Evolutionary conservation across 495 filamentous ascomycete genomes (phyloP), one percentile per base, ranked within the genome.

Genomic region (Penicillium turbatum): DNA sequence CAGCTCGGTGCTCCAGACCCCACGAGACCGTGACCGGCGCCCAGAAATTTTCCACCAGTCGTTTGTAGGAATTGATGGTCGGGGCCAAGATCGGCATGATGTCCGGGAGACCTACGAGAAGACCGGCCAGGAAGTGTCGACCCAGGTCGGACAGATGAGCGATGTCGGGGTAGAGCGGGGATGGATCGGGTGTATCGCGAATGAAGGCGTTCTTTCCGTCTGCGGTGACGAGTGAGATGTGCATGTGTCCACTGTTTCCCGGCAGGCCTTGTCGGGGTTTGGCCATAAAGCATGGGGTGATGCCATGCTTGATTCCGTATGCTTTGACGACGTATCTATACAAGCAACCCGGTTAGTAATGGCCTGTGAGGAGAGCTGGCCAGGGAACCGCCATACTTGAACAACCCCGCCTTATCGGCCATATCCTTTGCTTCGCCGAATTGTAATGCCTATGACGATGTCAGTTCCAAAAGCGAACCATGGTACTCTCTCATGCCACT

Each of bases 271-370:
- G 81, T 39, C 86, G 82, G 5, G 93, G 93, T 66, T 97, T 98
- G n/a, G 93, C 93, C 93, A 98, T 98, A 74, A 98, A 98, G 66
- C 89, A 92, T 1, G 93, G 93, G 0, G 89, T 96, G 61, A 97
- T 96, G 39, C 89, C 90, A 69, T 88, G 86, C 65, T 88, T 88
- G 39, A 80, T 86, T 13, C 87, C 90, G 27, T 95, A 78, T 1
- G 88, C 87, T 70, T 95, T 96, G 47, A 95, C 90, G 5, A 87
- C 82, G 55, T 93, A 91, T 67, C 82, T 86, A 47, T 45, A 13
- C 29, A 16, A n/a, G 15, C n/a, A n/a, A 17, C 34, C 30, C n/a
- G 26, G 30, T 50, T 48, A 48, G 42, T 43, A 13, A 27, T 30
- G 2, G 11, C 8, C 6, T 15, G 15, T 16, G 27, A 32, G 8